These are phyloP conservation scores for Phoma sp. DNA, from an alignment of 2,329 filamentous ascomycete species.

Conservation along the genomic window DNA sequence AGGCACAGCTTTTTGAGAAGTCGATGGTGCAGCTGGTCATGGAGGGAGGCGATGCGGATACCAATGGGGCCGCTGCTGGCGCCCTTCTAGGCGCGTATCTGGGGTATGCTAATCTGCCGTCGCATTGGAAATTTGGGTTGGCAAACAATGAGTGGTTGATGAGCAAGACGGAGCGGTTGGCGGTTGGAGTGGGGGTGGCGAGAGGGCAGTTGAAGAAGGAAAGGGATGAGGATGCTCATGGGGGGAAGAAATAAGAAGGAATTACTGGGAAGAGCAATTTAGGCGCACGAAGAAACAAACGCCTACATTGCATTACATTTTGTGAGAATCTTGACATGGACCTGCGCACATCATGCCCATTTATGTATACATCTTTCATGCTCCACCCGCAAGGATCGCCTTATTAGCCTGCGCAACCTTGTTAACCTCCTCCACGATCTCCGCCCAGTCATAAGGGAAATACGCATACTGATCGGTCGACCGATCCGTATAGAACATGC, in stretches of 20 bases:
- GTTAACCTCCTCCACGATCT: conserved; percentile 16
- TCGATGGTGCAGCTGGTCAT: conserved; percentile 58
- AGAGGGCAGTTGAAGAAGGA: conserved; percentile 42
- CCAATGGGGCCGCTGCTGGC: conserved; percentile 61
- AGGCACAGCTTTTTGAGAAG: conserved; percentile 50
- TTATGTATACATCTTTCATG: neutral
- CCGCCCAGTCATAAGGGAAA: conserved; percentile 16
- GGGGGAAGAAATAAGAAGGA: conserved; percentile 35
- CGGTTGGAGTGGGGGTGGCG: conserved; percentile 47
- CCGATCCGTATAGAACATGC: conserved; percentile 16
- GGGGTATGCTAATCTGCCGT: conserved; percentile 55
- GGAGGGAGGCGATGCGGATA: conserved; percentile 61
- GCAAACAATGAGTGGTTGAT: conserved; percentile 54
- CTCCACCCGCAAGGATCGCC: neutral
- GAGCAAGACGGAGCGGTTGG: conserved; percentile 52
- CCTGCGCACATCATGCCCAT: neutral
- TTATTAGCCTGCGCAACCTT: conserved; percentile 16
- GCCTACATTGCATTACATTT: too few relatives aligned
- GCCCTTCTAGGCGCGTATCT: conserved; percentile 57
- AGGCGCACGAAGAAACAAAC: too few relatives aligned
- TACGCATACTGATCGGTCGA: conserved; percentile 9
- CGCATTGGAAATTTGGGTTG: conserved; percentile 58
- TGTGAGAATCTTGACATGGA: too few relatives aligned
- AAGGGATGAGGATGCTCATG: conserved; percentile 50
- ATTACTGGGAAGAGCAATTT: neutral